Percentiles rank a stretch among this genome's conserved stretches.
phyloP scores from a whole-genome alignment of 2,329 filamentous ascomycete species.

The Pyrenophora teres region DNA sequence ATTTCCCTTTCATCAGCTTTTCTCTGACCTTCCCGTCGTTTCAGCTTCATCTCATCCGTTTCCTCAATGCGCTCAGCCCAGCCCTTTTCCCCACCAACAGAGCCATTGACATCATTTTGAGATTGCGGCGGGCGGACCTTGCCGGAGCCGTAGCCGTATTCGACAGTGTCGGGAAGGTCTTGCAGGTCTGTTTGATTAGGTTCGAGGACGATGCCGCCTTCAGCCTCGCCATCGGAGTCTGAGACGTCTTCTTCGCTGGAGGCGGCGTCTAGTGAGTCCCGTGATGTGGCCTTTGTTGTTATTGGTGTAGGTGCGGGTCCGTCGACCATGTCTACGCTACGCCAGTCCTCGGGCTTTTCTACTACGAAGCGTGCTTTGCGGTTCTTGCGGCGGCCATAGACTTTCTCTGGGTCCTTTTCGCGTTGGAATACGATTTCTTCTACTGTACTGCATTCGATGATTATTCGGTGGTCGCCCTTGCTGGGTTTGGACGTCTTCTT shows the following conservation, averaged over 20 bases:
- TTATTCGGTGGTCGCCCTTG: conserved; percentile 59
- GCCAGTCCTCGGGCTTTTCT: conserved; percentile 48
- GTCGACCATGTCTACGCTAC: conserved; percentile 53
- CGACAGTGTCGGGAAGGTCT: conserved; percentile 17
- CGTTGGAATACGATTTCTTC: conserved; percentile 58
- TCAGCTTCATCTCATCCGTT: conserved; percentile 57
- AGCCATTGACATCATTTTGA: conserved; percentile 60
- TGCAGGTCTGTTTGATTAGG: neutral
- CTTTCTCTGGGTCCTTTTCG: conserved; percentile 52
- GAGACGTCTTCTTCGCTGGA: conserved; percentile 19
- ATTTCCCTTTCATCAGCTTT: conserved; percentile 60
- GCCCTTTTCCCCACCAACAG: conserved; percentile 61
- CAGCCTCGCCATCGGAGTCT: conserved; percentile 24
- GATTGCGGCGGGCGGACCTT: conserved; percentile 49
- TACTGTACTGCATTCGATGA: conserved; percentile 57
- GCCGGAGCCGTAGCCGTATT: conserved; percentile 37
- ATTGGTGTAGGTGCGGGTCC: conserved; percentile 13
- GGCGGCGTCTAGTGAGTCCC: neutral
- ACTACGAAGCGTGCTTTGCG: conserved; percentile 49
- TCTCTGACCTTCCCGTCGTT: conserved; percentile 56
- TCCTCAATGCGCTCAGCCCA: conserved; percentile 59
- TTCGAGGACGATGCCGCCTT: conserved; percentile 23
- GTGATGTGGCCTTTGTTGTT: neutral
- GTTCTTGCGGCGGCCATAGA: conserved; percentile 54
- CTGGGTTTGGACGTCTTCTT: conserved; percentile 31